phyloP scores from a whole-genome alignment of 2,329 filamentous ascomycete species.

The Hypoxylon sp. region DNA sequence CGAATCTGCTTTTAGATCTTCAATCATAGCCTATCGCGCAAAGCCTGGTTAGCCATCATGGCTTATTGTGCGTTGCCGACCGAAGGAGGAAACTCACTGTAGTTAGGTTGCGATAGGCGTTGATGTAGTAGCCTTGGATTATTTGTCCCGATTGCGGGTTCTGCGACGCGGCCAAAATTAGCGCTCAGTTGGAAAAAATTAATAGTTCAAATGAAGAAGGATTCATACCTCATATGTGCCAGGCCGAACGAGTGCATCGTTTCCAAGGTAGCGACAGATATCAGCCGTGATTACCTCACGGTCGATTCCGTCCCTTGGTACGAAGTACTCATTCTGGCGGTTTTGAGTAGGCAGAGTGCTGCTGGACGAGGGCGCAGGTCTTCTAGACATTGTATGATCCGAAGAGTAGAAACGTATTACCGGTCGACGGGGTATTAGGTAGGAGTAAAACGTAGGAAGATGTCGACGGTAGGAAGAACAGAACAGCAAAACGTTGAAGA shows the following conservation, averaged over 20 bases:
- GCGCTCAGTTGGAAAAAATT: constrained; percentile 32
- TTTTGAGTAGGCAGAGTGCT: constrained; percentile 52
- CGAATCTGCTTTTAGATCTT: constrained; percentile 69
- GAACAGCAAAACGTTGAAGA: constrained; percentile 35
- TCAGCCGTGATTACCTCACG: constrained; percentile 85
- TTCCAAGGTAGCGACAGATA: constrained; percentile 84
- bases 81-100: constrained; percentile 63
- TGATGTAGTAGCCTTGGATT: constrained; percentile 78
- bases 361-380: constrained; percentile 48
- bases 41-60: constrained; percentile 33
- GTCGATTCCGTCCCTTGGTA: constrained; percentile 81
- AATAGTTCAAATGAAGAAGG: not conserved
- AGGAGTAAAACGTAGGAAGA: constrained; percentile 22
- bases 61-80: not conserved
- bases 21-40: constrained; percentile 65
- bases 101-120: constrained; percentile 80
- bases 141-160: constrained; percentile 66
- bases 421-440: constrained; percentile 37
- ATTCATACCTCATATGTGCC: constrained; percentile 73
- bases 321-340: constrained; percentile 80
- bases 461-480: constrained; percentile 30
- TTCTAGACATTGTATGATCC: constrained; percentile 50
- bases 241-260: constrained; percentile 81
- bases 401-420: constrained; percentile 25
- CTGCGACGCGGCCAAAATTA: constrained; percentile 48